Evolutionary conservation across 306 rosid genomes (phyloP).

Genomic region (Pyrus pyrifolia): DNA sequence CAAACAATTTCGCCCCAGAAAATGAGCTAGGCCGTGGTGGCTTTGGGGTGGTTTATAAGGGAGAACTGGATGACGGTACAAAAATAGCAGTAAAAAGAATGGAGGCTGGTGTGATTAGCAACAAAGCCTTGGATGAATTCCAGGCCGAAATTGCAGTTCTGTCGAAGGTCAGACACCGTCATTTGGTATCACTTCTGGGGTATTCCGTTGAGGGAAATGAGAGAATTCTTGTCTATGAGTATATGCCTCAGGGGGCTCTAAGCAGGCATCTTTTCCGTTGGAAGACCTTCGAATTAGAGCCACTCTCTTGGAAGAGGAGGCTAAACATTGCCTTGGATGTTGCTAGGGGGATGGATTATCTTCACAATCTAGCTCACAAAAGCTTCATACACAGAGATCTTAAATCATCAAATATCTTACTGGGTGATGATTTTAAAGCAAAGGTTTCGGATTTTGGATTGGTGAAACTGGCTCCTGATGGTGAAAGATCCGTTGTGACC

Average conservation of each 20-base stretch:
- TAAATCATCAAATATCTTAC: constrained; percentile 86
- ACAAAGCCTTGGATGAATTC: constrained; percentile 89
- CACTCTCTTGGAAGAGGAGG: constrained; percentile 96
- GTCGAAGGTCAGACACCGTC: constrained; percentile 94
- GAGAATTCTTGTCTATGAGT: constrained; percentile 85
- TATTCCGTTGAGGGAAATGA: constrained; percentile 71
- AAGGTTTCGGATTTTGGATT: constrained; percentile 93
- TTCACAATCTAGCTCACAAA: constrained; percentile 80
- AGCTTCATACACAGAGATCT: constrained; percentile 99
- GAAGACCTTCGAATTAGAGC: constrained; percentile 64
- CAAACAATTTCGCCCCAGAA: constrained; percentile 80
- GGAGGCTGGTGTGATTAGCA: constrained; percentile 76
- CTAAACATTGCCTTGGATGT: constrained; percentile 92
- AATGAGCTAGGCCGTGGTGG: constrained; percentile 99
- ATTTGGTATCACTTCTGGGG: constrained; percentile 87
- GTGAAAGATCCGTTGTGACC: constrained; percentile 81
- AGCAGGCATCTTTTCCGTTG: constrained; percentile 93
- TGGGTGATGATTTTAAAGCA: constrained; percentile 81
- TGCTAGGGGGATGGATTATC: constrained; percentile 98
- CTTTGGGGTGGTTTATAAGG: constrained; percentile 89
- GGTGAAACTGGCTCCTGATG: constrained; percentile 96
- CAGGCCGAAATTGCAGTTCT: constrained; percentile 93
- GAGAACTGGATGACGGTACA: constrained; percentile 94
- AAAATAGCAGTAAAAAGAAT: constrained; percentile 89
- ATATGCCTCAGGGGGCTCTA: constrained; percentile 97